These are phyloP conservation scores for Carex kokanica DNA, from an alignment of 176 grass and related monocot species.

Conservation along the genomic window DNA sequence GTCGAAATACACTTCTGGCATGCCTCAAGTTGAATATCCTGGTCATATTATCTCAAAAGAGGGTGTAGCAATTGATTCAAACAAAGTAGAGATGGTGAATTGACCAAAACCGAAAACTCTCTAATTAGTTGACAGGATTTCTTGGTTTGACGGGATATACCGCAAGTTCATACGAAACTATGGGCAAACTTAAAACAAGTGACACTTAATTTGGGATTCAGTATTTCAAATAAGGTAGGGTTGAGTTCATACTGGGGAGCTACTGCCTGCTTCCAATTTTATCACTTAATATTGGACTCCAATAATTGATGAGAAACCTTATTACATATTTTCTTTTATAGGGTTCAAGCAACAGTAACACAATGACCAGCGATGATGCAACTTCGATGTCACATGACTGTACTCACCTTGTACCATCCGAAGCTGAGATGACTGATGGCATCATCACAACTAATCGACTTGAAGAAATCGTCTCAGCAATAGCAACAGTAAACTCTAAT, in stretches of 20 bases:
- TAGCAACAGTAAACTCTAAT: neutral
- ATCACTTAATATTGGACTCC: neutral
- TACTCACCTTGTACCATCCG: conserved; percentile 2
- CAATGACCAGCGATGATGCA: neutral
- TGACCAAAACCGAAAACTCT: too few relatives aligned
- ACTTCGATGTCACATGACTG: neutral
- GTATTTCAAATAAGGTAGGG: neutral
- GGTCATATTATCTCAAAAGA: too few relatives aligned
- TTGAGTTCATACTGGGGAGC: neutral
- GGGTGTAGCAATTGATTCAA: too few relatives aligned
- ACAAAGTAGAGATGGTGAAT: too few relatives aligned
- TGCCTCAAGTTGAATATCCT: too few relatives aligned
- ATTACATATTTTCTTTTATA: conserved; percentile 9
- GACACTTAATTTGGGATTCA: neutral
- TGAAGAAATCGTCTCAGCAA: neutral
- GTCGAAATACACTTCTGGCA: too few relatives aligned
- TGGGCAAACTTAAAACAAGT: neutral
- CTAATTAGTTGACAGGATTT: too few relatives aligned
- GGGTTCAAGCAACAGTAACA: conserved; percentile 4
- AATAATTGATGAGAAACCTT: neutral
- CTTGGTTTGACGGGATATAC: too few relatives aligned
- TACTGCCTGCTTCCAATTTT: neutral
- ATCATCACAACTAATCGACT: conserved; percentile 17
- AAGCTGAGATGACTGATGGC: conserved; percentile 25
- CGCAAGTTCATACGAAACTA: too few relatives aligned